Base-by-base conservation (phyloP, 2,329 filamentous ascomycete genomes). In the Aspergillus pseudoterreus region DNA sequence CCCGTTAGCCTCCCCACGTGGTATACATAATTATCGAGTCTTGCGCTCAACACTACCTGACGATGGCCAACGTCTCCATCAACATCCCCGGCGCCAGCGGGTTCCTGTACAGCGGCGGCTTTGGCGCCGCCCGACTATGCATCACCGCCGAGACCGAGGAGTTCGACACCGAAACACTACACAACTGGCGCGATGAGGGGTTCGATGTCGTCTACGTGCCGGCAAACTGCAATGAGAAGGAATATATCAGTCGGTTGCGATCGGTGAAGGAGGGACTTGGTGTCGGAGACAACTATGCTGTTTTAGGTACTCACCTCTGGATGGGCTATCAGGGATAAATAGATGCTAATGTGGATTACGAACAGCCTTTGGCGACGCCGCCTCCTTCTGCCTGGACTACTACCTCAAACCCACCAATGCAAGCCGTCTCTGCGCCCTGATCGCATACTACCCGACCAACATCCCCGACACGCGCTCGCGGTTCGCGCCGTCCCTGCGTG, bases 391-490 rank as follows among this genome's bases (percentile, higher is more conserved):
- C 44, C 75, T 86, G 41, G 79, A 84, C 48, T 76, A 80, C 11
- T 82, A 79, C 54, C 75, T 76, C 22, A 80, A 81, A 57, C 78
- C 82, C 2, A 78, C 75, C 47, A 78, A 81, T 33, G 78, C 80
- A 49, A 68, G 64, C 45, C 59, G 69, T 5, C 76, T 86, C 11
- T 79, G 78, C 54, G 81, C 80, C 0, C 71, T 86, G 2, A 72
- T 85, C 21, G 82, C 82, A 15, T 86, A 86, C 71, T 86, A 87
- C 57, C 84, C 84, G 0, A 74, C 78, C 38, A 69, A 73, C 12
- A 80, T 86, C 48, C 82, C 84, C 0, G 73, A 77, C 36, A 75
- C 76, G 0, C 63, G 68, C 42, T 62, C 61, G 12, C 56, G 57
- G 24, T 71, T 71, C 55, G 65, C 73, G 14, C 62, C 61, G 33